Evolutionary conservation across 345 rosid genomes (phyloP).

Genomic region (Stellera chamaejasme): DNA sequence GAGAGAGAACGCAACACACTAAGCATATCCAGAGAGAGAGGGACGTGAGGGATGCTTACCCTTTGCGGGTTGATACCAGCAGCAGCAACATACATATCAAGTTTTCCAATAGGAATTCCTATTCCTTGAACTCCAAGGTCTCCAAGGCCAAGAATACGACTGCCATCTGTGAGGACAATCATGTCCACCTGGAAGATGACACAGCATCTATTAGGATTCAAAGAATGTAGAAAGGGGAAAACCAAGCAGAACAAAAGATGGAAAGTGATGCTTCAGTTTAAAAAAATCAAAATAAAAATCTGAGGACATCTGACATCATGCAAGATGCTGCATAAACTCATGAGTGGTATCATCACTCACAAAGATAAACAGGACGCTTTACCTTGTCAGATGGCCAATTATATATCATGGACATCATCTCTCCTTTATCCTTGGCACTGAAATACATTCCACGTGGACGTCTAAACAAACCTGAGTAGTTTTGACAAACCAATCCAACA

Average conservation of each 20-base stretch:
- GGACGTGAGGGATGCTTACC: conserved; percentile 31
- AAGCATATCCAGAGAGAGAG: background rate
- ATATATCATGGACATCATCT: conserved; percentile 99
- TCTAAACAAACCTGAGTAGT: conserved; percentile 91
- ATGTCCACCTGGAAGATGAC: conserved; percentile 72
- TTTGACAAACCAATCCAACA: conserved; percentile 94
- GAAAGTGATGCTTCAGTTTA: no score
- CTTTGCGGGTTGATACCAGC: conserved; percentile 96
- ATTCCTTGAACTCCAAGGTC: conserved; percentile 99
- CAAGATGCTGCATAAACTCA: no score
- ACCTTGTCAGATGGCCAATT: conserved; percentile 90
- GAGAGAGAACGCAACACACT: no score
- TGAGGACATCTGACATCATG: no score
- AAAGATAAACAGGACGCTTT: conserved; percentile 8
- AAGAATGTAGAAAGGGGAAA: no score
- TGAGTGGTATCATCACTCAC: no score
- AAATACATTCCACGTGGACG: conserved; percentile 99
- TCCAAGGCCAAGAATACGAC: conserved; percentile 96
- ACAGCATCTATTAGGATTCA: background rate
- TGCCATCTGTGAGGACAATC: conserved; percentile 95
- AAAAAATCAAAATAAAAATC: no score
- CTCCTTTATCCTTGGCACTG: conserved; percentile 98
- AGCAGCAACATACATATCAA: conserved; percentile 97
- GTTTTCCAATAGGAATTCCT: conserved; percentile 94
- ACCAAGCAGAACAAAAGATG: no score